Base-by-base conservation (phyloP, 2,329 filamentous ascomycete species). In the Epichloe brachyelytri region DNA sequence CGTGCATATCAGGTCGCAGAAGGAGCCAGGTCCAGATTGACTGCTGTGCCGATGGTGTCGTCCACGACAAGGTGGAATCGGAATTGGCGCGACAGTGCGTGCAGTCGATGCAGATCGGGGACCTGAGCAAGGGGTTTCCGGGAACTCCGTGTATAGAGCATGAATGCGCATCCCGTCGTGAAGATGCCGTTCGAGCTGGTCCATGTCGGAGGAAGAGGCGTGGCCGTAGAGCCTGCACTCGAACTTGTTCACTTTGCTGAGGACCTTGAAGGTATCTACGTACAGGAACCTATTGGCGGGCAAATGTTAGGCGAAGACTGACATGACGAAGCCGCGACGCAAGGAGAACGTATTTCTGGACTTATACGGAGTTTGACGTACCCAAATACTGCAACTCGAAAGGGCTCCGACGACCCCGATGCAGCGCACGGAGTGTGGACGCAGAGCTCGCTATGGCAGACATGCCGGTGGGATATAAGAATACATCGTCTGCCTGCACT, bases 381-480 rank as follows among this genome's bases (percentile, higher is more conserved):
- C 62, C 62, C 62, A 19, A 65, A 61, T 5, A 63, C 57, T 3
- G 53, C 62, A n/a, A 62, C 54, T 39, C 49, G 56, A 45, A 51
- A 55, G 26, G 30, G 5, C 34, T 38, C 36, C 2, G 12, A 12
- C n/a, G 40, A 46, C 6, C 45, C 12, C 33, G 14, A 4, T 39
- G 47, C 1, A 59, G 30, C 6, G 41, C 11, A 0, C 10, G 44
- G 26, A 63, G 12, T 3, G 54, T 53, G 2, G 51, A 43, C 3
- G 59, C 59, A 45, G 56, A 57, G 17, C 59, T 58, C 5, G 56
- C 56, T 14, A 80, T 72, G n/a, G 70, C 67, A 2, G 71, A 69
- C 76, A 79, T 80, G 19, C 76, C 76, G 2, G 69, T 72, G 12
- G 68, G 67, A 54, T 72, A 77, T 4, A 79, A 62, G 46, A 68